Evolutionary conservation across 2,329 filamentous ascomycete species (phyloP).

Genomic region (Gaeumannomyces tritici): DNA sequence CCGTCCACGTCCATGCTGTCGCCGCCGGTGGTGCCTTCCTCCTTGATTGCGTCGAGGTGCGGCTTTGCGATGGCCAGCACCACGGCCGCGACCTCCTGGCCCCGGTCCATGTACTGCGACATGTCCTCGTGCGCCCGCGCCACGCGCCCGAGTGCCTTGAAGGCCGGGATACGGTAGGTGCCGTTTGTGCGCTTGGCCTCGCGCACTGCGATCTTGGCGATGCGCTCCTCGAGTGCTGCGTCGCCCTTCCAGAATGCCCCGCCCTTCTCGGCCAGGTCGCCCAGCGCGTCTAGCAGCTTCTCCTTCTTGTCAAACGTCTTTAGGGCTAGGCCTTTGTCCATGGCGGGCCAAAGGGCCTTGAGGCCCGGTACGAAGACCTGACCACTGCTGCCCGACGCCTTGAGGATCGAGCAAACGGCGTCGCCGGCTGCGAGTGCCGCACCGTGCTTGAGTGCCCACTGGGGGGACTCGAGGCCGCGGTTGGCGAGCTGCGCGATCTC

Average conservation of each 20-base stretch:
- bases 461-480: slow-evolving; percentile 63
- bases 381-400: slow-evolving; percentile 44
- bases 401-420: slow-evolving; percentile 55
- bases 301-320: slow-evolving; percentile 95
- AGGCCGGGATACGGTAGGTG: slow-evolving; percentile 68
- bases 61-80: slow-evolving; percentile 55
- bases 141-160: slow-evolving; percentile 64
- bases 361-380: slow-evolving; percentile 52
- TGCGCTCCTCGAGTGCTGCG: slow-evolving; percentile 43
- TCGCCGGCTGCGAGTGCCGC: slow-evolving; percentile 66
- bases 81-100: slow-evolving; percentile 46
- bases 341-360: slow-evolving; percentile 65
- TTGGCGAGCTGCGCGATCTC: slow-evolving; percentile 69
- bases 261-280: slow-evolving; percentile 62
- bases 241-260: slow-evolving; percentile 48
- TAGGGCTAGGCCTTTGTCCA: slow-evolving; percentile 72
- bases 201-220: slow-evolving; percentile 72
- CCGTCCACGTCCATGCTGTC: slow-evolving; percentile 62
- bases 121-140: slow-evolving; percentile 62
- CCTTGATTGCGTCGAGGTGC: slow-evolving; percentile 47
- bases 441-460: slow-evolving; percentile 87
- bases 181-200: slow-evolving; percentile 90
- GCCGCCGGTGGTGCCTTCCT: slow-evolving; percentile 22
- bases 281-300: slow-evolving; percentile 68
- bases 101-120: slow-evolving; percentile 24